Evolutionary conservation across 1,284 basidiomycete genomes (phyloP).

Genomic region (Tylopilus orsonianus): DNA sequence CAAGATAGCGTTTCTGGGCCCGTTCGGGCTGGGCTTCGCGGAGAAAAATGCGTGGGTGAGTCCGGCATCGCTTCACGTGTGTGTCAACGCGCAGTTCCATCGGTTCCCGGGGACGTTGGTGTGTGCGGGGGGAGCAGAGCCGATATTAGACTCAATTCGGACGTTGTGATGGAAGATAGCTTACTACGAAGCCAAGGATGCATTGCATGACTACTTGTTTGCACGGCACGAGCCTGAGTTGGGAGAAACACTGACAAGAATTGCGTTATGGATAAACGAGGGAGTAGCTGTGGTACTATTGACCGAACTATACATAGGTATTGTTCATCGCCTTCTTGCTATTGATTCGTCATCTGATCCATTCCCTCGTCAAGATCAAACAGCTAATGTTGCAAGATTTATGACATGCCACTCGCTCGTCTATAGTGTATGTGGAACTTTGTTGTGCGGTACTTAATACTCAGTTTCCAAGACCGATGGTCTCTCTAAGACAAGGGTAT

Average conservation of each 20-base stretch:
- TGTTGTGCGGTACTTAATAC: no score
- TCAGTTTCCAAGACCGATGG: no score
- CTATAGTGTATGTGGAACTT: no score
- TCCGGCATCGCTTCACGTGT: constrained; percentile 20
- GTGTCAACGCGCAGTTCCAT: constrained; percentile 27
- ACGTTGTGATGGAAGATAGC: constrained; percentile 35
- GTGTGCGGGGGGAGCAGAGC: constrained; percentile 36
- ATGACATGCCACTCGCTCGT: no score
- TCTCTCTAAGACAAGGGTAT: no score
- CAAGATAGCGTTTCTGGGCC: constrained; percentile 22
- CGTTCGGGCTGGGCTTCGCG: constrained; percentile 25
- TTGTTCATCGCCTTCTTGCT: no score
- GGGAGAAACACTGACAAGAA: constrained; percentile 42
- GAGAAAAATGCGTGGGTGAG: constrained; percentile 23
- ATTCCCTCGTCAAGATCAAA: no score
- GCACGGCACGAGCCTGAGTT: constrained; percentile 57
- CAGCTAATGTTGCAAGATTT: no score
- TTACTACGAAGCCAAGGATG: constrained; percentile 52
- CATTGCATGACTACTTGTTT: constrained; percentile 52
- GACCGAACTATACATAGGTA: no score
- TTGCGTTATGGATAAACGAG: constrained; percentile 45
- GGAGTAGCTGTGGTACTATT: no score
- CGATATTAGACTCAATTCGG: constrained; percentile 35
- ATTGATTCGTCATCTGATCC: no score
- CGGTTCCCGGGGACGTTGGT: constrained; percentile 39